phyloP scores from a whole-genome alignment of 192 early-diverging fungal species.

The Coemansia sp. region DNA sequence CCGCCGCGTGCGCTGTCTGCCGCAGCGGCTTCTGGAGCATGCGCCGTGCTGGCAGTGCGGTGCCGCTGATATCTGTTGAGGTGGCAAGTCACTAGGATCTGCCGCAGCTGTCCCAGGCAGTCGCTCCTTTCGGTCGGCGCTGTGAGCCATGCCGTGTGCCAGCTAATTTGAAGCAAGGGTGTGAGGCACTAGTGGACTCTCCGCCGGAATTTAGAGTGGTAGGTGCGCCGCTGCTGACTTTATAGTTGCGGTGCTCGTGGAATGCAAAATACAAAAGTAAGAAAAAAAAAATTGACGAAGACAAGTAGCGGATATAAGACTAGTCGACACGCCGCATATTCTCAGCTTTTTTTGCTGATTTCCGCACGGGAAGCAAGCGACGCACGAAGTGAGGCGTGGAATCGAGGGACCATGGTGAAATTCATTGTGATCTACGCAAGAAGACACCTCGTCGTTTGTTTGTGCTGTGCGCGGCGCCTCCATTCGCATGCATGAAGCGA shows the following conservation, averaged over 20 bases:
- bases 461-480: neutral
- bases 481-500: slow-evolving; percentile 1
- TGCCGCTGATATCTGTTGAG: neutral
- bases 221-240: neutral
- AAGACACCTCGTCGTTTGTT: neutral
- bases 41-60: neutral
- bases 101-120: neutral
- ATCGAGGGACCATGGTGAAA: slow-evolving; percentile 6
- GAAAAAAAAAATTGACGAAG: neutral
- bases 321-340: neutral
- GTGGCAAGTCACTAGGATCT: neutral
- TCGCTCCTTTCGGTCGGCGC: neutral
- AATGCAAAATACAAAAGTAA: neutral
- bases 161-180: neutral
- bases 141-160: neutral
- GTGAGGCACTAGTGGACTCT: neutral
- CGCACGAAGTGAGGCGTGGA: slow-evolving; percentile 8
- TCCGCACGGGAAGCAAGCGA: neutral
- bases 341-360: too few species aligned
- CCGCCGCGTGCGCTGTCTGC: neutral
- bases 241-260: neutral
- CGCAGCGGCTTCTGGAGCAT: neutral
- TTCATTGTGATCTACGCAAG: neutral
- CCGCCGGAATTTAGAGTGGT: neutral
- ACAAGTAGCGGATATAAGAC: neutral